Evolutionary conservation across 345 rosid genomes (phyloP).

Genomic region (Salix udensis): DNA sequence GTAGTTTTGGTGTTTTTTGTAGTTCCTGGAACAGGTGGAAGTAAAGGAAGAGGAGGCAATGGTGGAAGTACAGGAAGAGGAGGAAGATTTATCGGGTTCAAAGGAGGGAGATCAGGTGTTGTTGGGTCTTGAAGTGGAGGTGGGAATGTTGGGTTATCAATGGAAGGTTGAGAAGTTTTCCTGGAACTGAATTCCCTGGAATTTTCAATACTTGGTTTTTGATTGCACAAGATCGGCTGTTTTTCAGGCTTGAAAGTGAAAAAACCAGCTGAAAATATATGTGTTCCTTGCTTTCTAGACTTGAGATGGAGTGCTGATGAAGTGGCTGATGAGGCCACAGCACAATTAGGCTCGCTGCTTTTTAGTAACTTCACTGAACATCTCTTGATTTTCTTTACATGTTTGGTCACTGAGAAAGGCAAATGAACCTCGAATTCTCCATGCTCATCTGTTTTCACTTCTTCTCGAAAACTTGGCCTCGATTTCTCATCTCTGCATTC

Average conservation of each 20-base stretch:
- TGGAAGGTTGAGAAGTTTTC: background rate
- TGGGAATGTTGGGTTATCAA: conserved; percentile 31
- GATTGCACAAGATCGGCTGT: conserved; percentile 58
- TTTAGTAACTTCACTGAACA: conserved; percentile 63
- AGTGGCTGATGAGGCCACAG: conserved; percentile 63
- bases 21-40: conserved; percentile 42
- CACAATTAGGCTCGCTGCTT: conserved; percentile 72
- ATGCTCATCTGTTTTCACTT: conserved; percentile 60
- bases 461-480: conserved; percentile 42
- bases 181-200: conserved; percentile 12
- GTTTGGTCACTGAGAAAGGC: conserved; percentile 63
- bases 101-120: conserved; percentile 17
- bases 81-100: conserved; percentile 14
- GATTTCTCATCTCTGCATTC: conserved; percentile 57
- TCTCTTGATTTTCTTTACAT: conserved; percentile 57
- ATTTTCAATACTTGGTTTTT: conserved; percentile 39
- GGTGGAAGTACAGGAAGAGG: conserved; percentile 48
- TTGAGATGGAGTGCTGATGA: conserved; percentile 59
- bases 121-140: conserved; percentile 40
- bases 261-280: conserved; percentile 85
- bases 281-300: conserved; percentile 42
- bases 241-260: conserved; percentile 76
- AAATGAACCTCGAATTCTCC: conserved; percentile 67
- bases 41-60: conserved; percentile 42
- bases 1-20: conserved; percentile 8